phyloP scores from a whole-genome alignment of 2,329 filamentous ascomycete species.

The Geosmithia morbida region DNA sequence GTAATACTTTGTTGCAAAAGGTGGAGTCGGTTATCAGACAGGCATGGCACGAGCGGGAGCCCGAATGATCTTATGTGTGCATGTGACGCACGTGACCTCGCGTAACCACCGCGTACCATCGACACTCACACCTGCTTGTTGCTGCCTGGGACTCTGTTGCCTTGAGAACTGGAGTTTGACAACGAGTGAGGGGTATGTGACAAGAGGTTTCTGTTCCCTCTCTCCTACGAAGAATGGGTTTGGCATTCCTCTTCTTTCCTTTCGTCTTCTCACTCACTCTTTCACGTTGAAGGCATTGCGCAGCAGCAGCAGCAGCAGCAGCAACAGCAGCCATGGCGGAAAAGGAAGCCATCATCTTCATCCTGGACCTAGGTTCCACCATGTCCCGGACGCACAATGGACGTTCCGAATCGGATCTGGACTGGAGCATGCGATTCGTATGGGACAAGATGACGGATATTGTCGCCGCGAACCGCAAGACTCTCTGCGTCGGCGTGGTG shows the following conservation, averaged over 20 bases:
- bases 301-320: too few species aligned
- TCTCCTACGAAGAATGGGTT: too few species aligned
- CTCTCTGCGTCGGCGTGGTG: constrained; percentile 62
- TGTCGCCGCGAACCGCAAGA: constrained; percentile 51
- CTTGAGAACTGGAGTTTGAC: constrained; percentile 3
- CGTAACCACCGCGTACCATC: constrained; percentile 10
- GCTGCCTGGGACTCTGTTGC: constrained; percentile 5
- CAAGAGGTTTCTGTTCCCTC: too few species aligned
- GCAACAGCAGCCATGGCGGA: constrained; percentile 52
- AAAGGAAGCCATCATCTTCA: constrained; percentile 87
- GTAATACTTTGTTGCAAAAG: not conserved
- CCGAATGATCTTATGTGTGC: not conserved
- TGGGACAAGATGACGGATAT: constrained; percentile 78
- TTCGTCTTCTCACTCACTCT: not conserved
- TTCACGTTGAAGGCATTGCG: too few species aligned
- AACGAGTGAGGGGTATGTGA: too few species aligned
- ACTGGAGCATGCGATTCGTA: constrained; percentile 81
- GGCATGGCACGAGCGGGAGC: not conserved
- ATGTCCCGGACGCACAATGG: constrained; percentile 63
- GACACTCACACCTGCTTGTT: not conserved
- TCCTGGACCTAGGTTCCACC: constrained; percentile 76
- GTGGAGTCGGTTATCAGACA: not conserved
- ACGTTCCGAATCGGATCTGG: constrained; percentile 64
- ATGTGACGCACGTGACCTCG: constrained; percentile 15
- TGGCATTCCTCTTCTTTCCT: not conserved